phyloP scores from a whole-genome alignment of 129 eudicot species.

The Centaurea solstitialis region DNA sequence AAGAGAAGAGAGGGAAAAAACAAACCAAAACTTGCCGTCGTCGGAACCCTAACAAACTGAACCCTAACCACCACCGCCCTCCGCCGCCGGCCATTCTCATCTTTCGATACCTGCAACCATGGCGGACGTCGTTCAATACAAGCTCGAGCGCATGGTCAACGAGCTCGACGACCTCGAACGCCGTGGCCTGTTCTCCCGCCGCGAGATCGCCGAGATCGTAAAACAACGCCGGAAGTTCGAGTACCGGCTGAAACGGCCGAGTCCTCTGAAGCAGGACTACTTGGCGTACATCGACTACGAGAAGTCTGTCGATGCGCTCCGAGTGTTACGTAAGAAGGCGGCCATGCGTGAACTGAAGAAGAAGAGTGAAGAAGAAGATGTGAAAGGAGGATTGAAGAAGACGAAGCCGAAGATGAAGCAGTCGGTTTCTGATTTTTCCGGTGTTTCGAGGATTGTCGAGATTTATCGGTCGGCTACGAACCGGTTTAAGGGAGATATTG shows the following conservation, averaged over 20 bases:
- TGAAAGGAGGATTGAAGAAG: background rate
- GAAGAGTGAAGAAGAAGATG: constrained; percentile 16
- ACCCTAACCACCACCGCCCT: constrained; percentile 2
- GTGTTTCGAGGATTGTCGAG: constrained; percentile 62
- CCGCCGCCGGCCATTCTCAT: background rate
- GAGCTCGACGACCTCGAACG: constrained; percentile 89
- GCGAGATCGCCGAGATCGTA: constrained; percentile 73
- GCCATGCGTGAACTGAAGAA: constrained; percentile 28
- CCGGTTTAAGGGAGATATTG: constrained; percentile 82
- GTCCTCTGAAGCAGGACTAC: constrained; percentile 74
- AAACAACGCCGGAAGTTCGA: constrained; percentile 87
- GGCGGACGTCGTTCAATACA: constrained; percentile 93
- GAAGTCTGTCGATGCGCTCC: constrained; percentile 54
- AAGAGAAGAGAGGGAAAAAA: background rate
- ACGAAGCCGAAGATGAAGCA: constrained; percentile 45
- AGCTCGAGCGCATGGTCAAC: constrained; percentile 82
- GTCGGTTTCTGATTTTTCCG: constrained; percentile 60
- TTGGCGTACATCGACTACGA: constrained; percentile 77
- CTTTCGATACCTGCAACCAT: constrained; percentile 34
- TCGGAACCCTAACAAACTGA: constrained; percentile 21
- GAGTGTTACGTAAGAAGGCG: constrained; percentile 54
- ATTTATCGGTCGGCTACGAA: constrained; percentile 69
- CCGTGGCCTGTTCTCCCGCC: constrained; percentile 64
- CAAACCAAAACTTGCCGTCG: constrained; percentile 9
- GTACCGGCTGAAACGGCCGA: constrained; percentile 77